Evolutionary conservation across 2,329 filamentous ascomycete species (phyloP), one percentile per base, ranked within the genome.

Genomic region (Aspergillus sojae): DNA sequence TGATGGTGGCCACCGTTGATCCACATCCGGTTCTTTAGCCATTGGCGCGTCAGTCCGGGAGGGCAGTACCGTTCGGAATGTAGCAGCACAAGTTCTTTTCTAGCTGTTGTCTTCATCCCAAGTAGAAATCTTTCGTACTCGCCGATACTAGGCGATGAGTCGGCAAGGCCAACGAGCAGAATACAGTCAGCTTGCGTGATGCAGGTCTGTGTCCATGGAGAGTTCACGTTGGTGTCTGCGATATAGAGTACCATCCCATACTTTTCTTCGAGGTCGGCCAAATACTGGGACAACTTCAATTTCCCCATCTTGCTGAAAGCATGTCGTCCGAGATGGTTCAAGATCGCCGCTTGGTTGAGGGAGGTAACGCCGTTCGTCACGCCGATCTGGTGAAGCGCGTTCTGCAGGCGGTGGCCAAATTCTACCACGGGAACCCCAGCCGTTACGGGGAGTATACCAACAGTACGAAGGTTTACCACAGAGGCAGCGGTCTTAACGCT

Each of bases 281-380:
- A 85, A 73, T 99, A 99, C 70, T 99, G 94, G 1, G 94, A 93
- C 7, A 99, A 83, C 78, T 96, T 97, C 32, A 99, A 82, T 78
- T 97, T 98, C 6, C 95, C 95, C 91, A 99, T 98, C 70, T 91
- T 92, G 78, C 91, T 98, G 76, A 99, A 99, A 0, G 96, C 95
- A 78, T 99, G 93, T 67, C 95, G 91, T 32, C 96, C 95, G 1
- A 99, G 85, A 75, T 99, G 96, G 68, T 96, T 97, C 58, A 99
- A 79, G 70, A 99, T 97, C 2, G 93, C 92, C 3, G 93, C 90
- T 78, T 99, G 94, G 67, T 97, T 97, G 16, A 99, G 85, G 0
- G 92, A 94, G 0, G 93, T 96, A 3, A 96, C 93, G 0, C 94
- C 94, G 71, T 96, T 96, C 0, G 91, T 88, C 19, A 93, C 90